Conservation (phyloP, 306 rosid species). For the Trichosanthes cucumerina region DNA sequence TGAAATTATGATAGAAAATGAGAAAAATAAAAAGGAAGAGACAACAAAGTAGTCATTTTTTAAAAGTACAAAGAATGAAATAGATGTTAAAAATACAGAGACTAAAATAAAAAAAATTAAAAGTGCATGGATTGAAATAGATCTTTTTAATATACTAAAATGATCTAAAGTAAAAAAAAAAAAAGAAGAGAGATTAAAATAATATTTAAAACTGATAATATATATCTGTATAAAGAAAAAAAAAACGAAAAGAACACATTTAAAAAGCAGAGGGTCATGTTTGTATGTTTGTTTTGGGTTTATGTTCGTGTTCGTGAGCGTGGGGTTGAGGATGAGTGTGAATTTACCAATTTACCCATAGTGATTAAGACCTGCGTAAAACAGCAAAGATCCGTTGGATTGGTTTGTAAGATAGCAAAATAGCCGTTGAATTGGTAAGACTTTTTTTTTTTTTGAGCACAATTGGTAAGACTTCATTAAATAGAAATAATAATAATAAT, state of each 20-base stretch:
- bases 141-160: neutral
- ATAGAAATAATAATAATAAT: neutral
- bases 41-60: too few relatives aligned
- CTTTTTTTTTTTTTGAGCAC: too few relatives aligned
- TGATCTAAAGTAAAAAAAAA: neutral
- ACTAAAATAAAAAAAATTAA: too few relatives aligned
- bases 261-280: neutral
- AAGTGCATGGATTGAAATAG: too few relatives aligned
- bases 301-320: neutral
- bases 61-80: too few relatives aligned
- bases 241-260: neutral
- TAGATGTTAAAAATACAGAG: too few relatives aligned
- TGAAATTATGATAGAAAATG: too few relatives aligned
- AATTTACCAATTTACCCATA: neutral
- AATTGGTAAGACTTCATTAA: neutral
- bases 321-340: neutral
- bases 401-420: neutral
- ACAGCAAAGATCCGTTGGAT: neutral
- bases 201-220: too few relatives aligned
- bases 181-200: neutral
- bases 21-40: too few relatives aligned
- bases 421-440: neutral
- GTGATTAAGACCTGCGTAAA: neutral
- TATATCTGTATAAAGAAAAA: neutral
- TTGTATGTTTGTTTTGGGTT: neutral